These are phyloP conservation scores for Fraxinus anomala DNA, from an alignment of 257 asterid genomes.

Conservation along the genomic window DNA sequence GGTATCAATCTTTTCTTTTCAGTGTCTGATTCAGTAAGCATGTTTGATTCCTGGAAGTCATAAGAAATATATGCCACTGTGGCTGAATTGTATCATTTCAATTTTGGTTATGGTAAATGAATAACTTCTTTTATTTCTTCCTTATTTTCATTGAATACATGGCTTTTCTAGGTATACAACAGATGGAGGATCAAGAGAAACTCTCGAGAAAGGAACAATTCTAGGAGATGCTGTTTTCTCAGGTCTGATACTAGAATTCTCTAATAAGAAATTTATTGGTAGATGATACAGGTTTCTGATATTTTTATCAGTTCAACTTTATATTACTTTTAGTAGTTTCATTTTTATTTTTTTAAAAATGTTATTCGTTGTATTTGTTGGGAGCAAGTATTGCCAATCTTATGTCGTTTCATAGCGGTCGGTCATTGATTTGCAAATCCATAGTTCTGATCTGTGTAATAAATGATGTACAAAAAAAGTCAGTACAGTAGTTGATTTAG, in stretches of 20 bases:
- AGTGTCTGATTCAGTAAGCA: constrained; percentile 4
- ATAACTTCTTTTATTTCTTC: constrained; percentile 1
- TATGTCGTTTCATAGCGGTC: constrained; percentile 1
- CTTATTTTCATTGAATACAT: constrained; percentile 17
- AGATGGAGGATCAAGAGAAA: constrained; percentile 86
- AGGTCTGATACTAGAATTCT: constrained; percentile 45
- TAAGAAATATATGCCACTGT: neutral
- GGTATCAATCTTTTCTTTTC: neutral
- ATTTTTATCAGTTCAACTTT: constrained; percentile 19
- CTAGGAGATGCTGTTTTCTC: constrained; percentile 79
- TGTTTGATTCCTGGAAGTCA: constrained; percentile 10
- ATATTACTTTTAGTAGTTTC: constrained; percentile 9
- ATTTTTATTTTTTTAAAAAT: neutral
- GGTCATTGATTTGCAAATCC: neutral
- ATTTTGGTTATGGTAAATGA: constrained; percentile 1
- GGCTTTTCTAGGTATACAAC: constrained; percentile 82
- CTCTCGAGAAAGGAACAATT: constrained; percentile 85
- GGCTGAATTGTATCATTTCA: constrained; percentile 17
- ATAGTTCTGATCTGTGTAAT: neutral
- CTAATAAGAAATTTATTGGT: neutral
- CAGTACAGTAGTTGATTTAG: neutral
- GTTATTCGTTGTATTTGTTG: constrained; percentile 4
- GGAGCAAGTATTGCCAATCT: constrained; percentile 19
- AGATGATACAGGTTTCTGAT: constrained; percentile 9
- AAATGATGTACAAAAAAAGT: neutral